These are phyloP conservation scores for Rhodamnia argentea DNA, from an alignment of 345 rosid species.

Conservation along the genomic window DNA sequence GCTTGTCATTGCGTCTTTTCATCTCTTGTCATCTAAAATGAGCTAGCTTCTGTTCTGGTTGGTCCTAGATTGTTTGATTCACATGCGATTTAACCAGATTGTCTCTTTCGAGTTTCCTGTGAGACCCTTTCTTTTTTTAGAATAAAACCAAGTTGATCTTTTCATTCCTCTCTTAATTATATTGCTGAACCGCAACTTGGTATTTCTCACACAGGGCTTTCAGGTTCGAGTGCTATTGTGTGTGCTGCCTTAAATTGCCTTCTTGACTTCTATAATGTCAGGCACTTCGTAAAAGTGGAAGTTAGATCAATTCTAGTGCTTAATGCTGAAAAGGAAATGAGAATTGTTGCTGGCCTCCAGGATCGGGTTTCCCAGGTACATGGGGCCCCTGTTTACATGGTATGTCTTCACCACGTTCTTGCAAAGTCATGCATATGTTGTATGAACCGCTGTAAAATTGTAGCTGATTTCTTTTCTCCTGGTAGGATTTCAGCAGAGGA, in stretches of 20 bases:
- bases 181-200: neutral
- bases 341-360: slow-evolving; percentile 91
- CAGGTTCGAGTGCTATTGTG: slow-evolving; percentile 86
- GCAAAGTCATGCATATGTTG: neutral
- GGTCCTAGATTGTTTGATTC: neutral
- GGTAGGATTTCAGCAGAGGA: slow-evolving; percentile 67
- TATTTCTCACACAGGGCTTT: slow-evolving; percentile 68
- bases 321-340: slow-evolving; percentile 66
- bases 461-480: neutral
- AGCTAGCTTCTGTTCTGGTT: neutral
- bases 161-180: neutral
- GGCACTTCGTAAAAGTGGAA: slow-evolving; percentile 60
- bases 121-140: neutral
- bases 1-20: neutral
- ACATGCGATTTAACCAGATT: neutral
- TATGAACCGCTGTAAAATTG: neutral
- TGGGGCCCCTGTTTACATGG: slow-evolving; percentile 89
- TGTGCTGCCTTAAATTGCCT: slow-evolving; percentile 82
- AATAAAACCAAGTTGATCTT: neutral
- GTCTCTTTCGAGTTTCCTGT: neutral
- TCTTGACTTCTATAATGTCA: slow-evolving; percentile 68
- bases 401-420: slow-evolving; percentile 1
- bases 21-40: neutral
- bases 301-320: slow-evolving; percentile 63
- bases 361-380: slow-evolving; percentile 91